Conservation (phyloP, 2,329 filamentous ascomycete genomes). For the Fusarium guadeloupense region DNA sequence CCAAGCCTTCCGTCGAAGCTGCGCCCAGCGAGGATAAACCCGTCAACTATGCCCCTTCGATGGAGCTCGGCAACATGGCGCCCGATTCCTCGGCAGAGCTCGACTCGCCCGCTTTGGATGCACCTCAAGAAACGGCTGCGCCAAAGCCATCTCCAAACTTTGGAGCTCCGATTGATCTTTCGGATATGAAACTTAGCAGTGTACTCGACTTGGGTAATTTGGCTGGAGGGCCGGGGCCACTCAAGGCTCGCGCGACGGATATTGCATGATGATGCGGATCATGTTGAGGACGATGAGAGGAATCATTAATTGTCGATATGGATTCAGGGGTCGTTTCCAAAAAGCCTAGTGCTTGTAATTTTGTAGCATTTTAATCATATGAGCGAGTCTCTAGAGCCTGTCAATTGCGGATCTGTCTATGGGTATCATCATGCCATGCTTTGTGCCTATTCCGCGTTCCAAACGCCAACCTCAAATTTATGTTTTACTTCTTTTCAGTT, state of each 20-base stretch:
- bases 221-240: constrained; percentile 12
- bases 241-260: constrained; percentile 33
- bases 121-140: constrained; percentile 21
- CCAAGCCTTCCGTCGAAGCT: neutral
- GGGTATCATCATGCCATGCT: constrained; percentile 45
- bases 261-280: constrained; percentile 5
- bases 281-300: neutral
- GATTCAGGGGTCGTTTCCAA: constrained; percentile 17
- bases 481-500: constrained; percentile 35
- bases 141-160: constrained; percentile 31
- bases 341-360: constrained; percentile 21
- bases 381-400: constrained; percentile 34
- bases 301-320: constrained; percentile 3
- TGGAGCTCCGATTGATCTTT: constrained; percentile 48
- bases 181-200: constrained; percentile 54
- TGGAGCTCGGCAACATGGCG: constrained; percentile 38
- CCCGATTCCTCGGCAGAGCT: constrained; percentile 22
- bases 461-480: constrained; percentile 18
- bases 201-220: constrained; percentile 57
- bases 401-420: constrained; percentile 27
- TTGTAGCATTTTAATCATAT: constrained; percentile 37
- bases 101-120: constrained; percentile 19
- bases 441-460: constrained; percentile 3
- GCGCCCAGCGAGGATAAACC: constrained; percentile 6
- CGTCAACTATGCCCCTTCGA: constrained; percentile 20